Evolutionary conservation across 2,329 filamentous ascomycete species (phyloP).

Genomic region (Talaromyces sp.): DNA sequence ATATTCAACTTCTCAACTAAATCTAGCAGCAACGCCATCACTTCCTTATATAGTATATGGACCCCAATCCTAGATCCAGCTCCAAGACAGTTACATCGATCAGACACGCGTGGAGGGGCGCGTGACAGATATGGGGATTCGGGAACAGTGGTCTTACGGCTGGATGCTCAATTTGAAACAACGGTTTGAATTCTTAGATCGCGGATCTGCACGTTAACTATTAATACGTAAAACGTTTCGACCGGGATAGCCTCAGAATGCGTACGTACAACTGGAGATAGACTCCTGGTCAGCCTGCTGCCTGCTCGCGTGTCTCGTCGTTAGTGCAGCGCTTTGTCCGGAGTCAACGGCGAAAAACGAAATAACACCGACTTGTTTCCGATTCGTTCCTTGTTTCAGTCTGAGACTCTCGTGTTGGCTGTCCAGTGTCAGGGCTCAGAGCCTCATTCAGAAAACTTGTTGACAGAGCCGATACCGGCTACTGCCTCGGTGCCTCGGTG

Average conservation of each 20-base stretch:
- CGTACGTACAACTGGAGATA: neutral
- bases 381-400: neutral
- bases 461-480: too few relatives aligned
- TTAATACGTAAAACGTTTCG: too few relatives aligned
- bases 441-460: too few relatives aligned
- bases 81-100: neutral
- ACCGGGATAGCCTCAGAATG: too few relatives aligned
- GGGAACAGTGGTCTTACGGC: neutral
- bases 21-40: too few relatives aligned
- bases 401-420: too few relatives aligned
- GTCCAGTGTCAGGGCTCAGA: too few relatives aligned
- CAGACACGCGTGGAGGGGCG: constrained; percentile 1
- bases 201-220: neutral
- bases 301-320: neutral
- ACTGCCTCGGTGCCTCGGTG: too few relatives aligned
- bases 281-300: neutral
- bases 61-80: neutral
- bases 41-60: neutral
- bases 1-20: neutral
- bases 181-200: constrained; percentile 2
- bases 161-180: constrained; percentile 4
- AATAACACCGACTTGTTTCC: neutral
- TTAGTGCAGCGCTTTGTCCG: neutral
- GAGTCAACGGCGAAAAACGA: neutral
- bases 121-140: constrained; percentile 6